Evolutionary conservation across 345 rosid genomes (phyloP).

Genomic region (Lenwebbia sp.): DNA sequence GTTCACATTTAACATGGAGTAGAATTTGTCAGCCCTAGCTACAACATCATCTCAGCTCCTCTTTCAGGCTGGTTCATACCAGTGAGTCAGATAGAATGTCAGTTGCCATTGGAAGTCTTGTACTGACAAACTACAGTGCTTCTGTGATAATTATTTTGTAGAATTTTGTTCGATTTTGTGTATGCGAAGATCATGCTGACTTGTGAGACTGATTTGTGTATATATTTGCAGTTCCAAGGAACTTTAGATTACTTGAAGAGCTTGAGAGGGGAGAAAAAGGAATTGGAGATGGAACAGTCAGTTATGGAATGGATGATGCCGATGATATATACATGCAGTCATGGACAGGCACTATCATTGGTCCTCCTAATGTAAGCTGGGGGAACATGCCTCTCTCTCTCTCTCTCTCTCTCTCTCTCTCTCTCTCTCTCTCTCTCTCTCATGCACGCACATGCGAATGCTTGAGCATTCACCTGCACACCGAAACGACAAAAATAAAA

Average conservation of each 20-base stretch:
- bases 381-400: not conserved
- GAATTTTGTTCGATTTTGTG: not conserved
- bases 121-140: not conserved
- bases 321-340: conserved; percentile 94
- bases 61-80: not conserved
- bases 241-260: conserved; percentile 67
- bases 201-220: not conserved
- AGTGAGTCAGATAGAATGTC: not conserved
- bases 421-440: not conserved
- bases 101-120: not conserved
- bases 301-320: conserved; percentile 99
- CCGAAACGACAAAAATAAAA: not conserved
- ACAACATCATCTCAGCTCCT: not conserved
- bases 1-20: not conserved
- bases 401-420: not conserved
- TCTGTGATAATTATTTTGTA: not conserved
- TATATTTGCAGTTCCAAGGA: conserved; percentile 49
- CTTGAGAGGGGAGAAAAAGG: conserved; percentile 81
- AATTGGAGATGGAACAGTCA: conserved; percentile 93
- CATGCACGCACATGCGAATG: not conserved
- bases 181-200: not conserved
- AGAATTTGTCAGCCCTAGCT: not conserved
- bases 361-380: conserved; percentile 43
- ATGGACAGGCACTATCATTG: conserved; percentile 78
- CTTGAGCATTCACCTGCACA: not conserved